These are phyloP conservation scores for Pichia inconspicua DNA, from an alignment of 1,139 yeast genomes.

Conservation along the genomic window DNA sequence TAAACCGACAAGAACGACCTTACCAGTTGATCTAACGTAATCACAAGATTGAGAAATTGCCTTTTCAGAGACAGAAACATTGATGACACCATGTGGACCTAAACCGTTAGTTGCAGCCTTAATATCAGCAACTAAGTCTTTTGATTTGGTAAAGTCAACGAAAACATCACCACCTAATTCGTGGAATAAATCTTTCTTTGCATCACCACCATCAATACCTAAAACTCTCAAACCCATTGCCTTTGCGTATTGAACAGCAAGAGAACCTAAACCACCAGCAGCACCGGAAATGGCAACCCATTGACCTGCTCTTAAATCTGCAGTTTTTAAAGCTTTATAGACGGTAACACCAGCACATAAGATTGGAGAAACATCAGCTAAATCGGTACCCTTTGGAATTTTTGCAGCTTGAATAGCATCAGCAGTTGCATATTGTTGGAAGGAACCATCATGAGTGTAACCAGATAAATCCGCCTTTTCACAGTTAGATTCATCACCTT, in stretches of 20 bases:
- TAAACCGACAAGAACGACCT: conserved; percentile 73
- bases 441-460: conserved; percentile 74
- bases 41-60: conserved; percentile 65
- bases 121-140: conserved; percentile 46
- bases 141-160: conserved; percentile 50
- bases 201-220: conserved; percentile 71
- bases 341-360: conserved; percentile 81
- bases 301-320: conserved; percentile 59
- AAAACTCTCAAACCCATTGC: conserved; percentile 76
- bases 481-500: conserved; percentile 65
- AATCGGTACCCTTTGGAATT: conserved; percentile 61
- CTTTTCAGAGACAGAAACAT: conserved; percentile 68
- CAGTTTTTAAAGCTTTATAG: conserved; percentile 72
- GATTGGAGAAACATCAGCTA: conserved; percentile 71
- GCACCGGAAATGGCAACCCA: conserved; percentile 82
- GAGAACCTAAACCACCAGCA: conserved; percentile 77
- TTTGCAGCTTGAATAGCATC: conserved; percentile 82
- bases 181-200: conserved; percentile 48
- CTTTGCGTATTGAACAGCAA: conserved; percentile 73
- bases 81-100: conserved; percentile 71
- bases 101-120: conserved; percentile 53
- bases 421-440: conserved; percentile 81
- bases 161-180: conserved; percentile 63
- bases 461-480: conserved; percentile 63
- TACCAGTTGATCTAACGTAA: conserved; percentile 68